Evolutionary conservation across 371 early-diverging fungal species (phyloP).

Genomic region (Choanephora cucurbitarum): DNA sequence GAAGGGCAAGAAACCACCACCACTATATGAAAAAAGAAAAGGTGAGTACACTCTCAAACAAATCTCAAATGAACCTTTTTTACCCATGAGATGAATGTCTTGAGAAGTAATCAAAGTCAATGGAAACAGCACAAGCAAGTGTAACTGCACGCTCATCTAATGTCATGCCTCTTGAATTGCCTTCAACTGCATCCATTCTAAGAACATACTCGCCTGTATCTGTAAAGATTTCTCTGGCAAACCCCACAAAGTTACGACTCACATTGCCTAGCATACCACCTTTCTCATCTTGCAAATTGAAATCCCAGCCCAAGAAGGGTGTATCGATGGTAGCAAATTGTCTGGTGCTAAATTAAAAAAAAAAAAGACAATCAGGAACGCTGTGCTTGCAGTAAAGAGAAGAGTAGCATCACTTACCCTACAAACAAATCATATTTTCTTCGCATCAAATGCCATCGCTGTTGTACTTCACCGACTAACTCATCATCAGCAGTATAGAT

Average conservation of each 20-base stretch:
- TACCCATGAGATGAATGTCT: conserved; percentile 73
- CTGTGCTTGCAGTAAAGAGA: neutral
- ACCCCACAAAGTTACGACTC: conserved; percentile 83
- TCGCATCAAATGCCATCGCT: conserved; percentile 85
- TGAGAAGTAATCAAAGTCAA: conserved; percentile 92
- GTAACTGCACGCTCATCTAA: conserved; percentile 86
- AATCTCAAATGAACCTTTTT: conserved; percentile 6
- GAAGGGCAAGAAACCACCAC: conserved; percentile 46
- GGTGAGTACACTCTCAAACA: neutral
- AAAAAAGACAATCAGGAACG: neutral
- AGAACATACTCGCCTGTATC: conserved; percentile 86
- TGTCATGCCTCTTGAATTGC: conserved; percentile 60
- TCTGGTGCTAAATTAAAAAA: conserved; percentile 17
- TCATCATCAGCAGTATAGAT: conserved; percentile 63
- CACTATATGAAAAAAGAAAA: conserved; percentile 11
- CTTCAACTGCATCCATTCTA: conserved; percentile 71
- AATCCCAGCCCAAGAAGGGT: conserved; percentile 81
- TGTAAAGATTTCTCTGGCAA: conserved; percentile 88
- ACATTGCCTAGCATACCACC: conserved; percentile 65
- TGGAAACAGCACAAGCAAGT: conserved; percentile 82
- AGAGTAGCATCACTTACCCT: conserved; percentile 22
- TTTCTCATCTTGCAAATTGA: conserved; percentile 68
- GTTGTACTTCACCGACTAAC: conserved; percentile 86
- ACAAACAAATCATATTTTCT: conserved; percentile 84
- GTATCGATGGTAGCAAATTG: conserved; percentile 86